Base-by-base conservation (phyloP, 108 stramenopile species). In the Skeletonema menzelii region DNA sequence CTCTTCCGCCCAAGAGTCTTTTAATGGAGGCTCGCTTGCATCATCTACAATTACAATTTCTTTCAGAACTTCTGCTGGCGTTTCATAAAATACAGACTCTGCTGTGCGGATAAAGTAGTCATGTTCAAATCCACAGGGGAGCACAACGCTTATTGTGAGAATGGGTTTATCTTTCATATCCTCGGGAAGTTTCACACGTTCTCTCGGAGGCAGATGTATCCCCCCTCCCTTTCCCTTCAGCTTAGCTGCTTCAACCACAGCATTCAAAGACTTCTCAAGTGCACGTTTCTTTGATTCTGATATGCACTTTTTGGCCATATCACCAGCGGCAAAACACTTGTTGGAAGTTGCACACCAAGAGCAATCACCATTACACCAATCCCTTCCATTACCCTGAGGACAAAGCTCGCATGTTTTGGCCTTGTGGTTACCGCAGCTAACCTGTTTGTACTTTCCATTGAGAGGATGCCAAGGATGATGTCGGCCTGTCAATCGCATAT, bases 301-400 rank as follows among this genome's bases (percentile, higher is more conserved):
- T 1, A 49, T 60, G 35, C 75, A 76, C 61, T 47, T 27, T 31
- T 59, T 27, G 56, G 30, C 32, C 2, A 55, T 42, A 14, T 65
- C 64, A 14, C 71, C 77, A 14, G 31, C 27, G 34, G 53, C 49
- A 60, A 70, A 19, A 38, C 77, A 78, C 47, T 40, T 24, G 4
- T 53, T 27, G 12, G 49, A 59, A 20, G 63, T 27, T 5, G 2
- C 59, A 27, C 77, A 78, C 81, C 81, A 82, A 31, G 69, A 32
- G 30, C 80, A 82, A 44, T 82, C 80, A 59, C 80, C 80, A 60
- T 82, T 69, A 64, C 80, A 82, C 70, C 69, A 82, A 35, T 67
- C 64, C 42, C 27, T 64, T 8, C 81, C 81, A 17, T 82, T 47
- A 2, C 76, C 81, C 63, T 82, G 76, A 2, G 81, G 81, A 40